phyloP scores from a whole-genome alignment of 805 yeast genomes.

The Pachysolen tannophilus region DNA sequence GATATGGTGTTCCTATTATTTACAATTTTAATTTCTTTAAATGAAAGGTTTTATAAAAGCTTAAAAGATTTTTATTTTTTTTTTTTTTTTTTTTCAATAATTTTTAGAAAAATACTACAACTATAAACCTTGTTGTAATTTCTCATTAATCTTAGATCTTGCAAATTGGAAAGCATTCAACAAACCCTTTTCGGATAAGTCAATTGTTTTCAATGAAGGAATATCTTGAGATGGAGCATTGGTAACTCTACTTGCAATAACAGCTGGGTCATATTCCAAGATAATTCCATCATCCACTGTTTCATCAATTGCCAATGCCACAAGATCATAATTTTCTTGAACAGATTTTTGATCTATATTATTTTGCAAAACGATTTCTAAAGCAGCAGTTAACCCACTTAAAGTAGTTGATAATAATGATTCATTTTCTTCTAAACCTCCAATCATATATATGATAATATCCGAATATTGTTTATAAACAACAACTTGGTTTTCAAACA shows the following conservation, averaged over 20 bases:
- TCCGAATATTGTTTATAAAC: constrained; percentile 86
- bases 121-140: constrained; percentile 30
- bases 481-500: constrained; percentile 71
- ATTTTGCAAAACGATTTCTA: constrained; percentile 64
- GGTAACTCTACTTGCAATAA: constrained; percentile 88
- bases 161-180: constrained; percentile 86
- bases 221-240: constrained; percentile 69
- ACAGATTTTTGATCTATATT: constrained; percentile 73
- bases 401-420: constrained; percentile 66
- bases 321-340: constrained; percentile 78
- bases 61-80: background rate
- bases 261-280: constrained; percentile 80
- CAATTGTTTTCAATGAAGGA: constrained; percentile 48
- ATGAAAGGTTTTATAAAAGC: no score
- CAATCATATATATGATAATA: constrained; percentile 61
- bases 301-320: constrained; percentile 83
- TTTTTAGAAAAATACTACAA: background rate
- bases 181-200: constrained; percentile 66
- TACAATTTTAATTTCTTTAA: no score
- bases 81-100: background rate
- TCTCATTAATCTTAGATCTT: constrained; percentile 48
- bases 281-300: constrained; percentile 90
- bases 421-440: constrained; percentile 80
- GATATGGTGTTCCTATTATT: no score
- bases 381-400: constrained; percentile 70